Percentiles rank a stretch among this genome's conserved stretches.
phyloP scores from a whole-genome alignment of 805 yeast genomes.

The Danielozyma ontarioensis region DNA sequence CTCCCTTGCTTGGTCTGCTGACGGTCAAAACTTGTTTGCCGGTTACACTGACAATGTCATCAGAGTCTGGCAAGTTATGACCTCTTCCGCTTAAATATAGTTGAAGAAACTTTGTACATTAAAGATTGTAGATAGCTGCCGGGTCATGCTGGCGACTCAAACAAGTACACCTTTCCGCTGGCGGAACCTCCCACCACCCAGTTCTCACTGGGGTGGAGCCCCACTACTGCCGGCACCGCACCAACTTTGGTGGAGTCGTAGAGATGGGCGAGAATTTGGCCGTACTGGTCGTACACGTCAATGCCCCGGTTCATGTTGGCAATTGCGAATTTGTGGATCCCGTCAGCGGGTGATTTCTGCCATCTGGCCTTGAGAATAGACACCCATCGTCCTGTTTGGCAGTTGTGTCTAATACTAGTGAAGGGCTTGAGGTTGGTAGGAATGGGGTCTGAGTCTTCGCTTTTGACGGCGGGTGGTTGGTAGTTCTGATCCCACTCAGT shows the following conservation, averaged over 20 bases:
- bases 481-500: constrained; percentile 19
- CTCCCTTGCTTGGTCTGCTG: constrained; percentile 99
- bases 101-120: not conserved
- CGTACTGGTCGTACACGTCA: constrained; percentile 75
- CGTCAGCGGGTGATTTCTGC: constrained; percentile 70
- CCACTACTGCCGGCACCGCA: constrained; percentile 88
- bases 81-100: constrained; percentile 48
- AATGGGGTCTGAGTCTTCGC: constrained; percentile 10
- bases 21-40: constrained; percentile 98
- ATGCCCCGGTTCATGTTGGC: constrained; percentile 89
- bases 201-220: constrained; percentile 79
- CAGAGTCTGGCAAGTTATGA: constrained; percentile 99
- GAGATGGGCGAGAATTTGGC: constrained; percentile 74
- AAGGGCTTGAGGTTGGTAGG: constrained; percentile 51
- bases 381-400: constrained; percentile 98
- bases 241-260: constrained; percentile 54
- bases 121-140: not conserved
- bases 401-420: constrained; percentile 73
- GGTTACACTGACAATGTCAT: constrained; percentile 99
- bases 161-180: constrained; percentile 80
- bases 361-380: constrained; percentile 84
- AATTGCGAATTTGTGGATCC: constrained; percentile 77
- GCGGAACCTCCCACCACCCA: constrained; percentile 95
- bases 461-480: constrained; percentile 9
- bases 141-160: too few relatives aligned